These are phyloP conservation scores for Aspergillus fijiensis DNA, from an alignment of 2,329 filamentous ascomycete species.

Conservation along the genomic window DNA sequence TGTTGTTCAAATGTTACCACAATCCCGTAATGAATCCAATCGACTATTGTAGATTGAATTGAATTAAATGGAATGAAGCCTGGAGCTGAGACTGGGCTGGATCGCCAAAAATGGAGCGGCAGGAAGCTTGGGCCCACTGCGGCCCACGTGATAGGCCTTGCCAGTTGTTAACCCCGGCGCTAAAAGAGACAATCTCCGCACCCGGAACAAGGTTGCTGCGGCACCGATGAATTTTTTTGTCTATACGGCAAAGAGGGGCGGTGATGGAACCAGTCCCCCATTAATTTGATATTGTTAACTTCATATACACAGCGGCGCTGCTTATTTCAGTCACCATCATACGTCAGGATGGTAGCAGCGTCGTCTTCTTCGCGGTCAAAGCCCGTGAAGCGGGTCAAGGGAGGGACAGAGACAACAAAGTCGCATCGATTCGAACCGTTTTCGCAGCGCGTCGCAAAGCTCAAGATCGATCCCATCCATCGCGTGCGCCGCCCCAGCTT, in stretches of 20 bases:
- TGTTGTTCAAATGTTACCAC: too few relatives aligned
- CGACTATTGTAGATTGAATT: too few relatives aligned
- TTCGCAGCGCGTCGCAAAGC: conserved; percentile 81
- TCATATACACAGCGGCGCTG: conserved; percentile 23
- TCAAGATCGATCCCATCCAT: conserved; percentile 91
- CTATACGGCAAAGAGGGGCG: conserved; percentile 16
- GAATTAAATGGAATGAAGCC: too few relatives aligned
- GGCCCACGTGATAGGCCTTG: conserved; percentile 29
- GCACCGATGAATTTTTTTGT: conserved; percentile 42
- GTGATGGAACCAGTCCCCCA: conserved; percentile 19
- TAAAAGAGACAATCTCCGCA: conserved; percentile 25
- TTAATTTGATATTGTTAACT: conserved; percentile 17
- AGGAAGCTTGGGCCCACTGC: conserved; percentile 37
- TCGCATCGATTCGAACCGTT: conserved; percentile 92
- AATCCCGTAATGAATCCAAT: not conserved
- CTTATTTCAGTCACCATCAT: conserved; percentile 19
- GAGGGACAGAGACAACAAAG: conserved; percentile 71
- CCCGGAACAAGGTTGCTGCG: conserved; percentile 33
- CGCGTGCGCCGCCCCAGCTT: conserved; percentile 79
- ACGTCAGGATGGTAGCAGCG: conserved; percentile 47
- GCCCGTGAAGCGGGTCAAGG: conserved; percentile 65
- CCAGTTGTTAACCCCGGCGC: not conserved
- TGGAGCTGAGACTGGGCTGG: too few relatives aligned
- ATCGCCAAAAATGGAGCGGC: conserved; percentile 16
- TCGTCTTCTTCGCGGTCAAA: conserved; percentile 68